Conservation (phyloP, 306 rosid genomes). For the Pyrus pyrifolia region DNA sequence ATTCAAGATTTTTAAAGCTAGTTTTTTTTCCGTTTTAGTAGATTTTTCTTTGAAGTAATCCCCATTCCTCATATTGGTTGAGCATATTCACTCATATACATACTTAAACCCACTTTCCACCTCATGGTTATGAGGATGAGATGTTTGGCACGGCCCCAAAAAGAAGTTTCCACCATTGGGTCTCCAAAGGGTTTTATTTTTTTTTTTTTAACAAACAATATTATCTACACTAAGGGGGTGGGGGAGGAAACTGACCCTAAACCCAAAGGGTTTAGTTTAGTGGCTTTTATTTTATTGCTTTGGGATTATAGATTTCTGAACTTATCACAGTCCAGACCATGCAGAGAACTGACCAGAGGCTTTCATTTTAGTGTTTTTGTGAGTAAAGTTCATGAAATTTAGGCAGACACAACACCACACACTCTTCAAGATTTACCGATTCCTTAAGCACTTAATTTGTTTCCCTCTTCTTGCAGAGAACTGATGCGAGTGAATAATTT, state of each 20-base stretch:
- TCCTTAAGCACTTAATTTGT: not conserved
- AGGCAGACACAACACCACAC: not conserved
- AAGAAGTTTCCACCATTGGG: not conserved
- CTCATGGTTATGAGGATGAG: not conserved
- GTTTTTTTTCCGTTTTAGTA: not conserved
- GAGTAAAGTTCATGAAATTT: not conserved
- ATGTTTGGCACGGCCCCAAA: not conserved
- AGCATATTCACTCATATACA: not conserved
- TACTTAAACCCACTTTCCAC: not conserved
- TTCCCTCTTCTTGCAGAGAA: conserved; percentile 35
- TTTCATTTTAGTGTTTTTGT: not conserved
- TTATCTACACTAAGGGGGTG: too few relatives aligned
- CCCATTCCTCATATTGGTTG: not conserved
- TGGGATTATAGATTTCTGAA: not conserved
- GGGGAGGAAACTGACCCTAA: too few relatives aligned
- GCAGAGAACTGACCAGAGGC: not conserved
- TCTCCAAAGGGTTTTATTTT: not conserved
- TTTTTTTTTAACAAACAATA: too few relatives aligned
- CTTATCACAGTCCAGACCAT: not conserved
- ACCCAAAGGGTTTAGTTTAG: not conserved
- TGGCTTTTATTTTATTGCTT: not conserved
- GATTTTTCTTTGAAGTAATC: too few relatives aligned
- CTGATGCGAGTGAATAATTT: conserved; percentile 26
- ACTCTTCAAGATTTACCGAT: not conserved
- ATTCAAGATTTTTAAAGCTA: not conserved